A percentile compares a stretch with the other conserved stretches of the same genome.
phyloP scores from a whole-genome alignment of 164 flowering plant genomes.

The Stephania cephalantha region DNA sequence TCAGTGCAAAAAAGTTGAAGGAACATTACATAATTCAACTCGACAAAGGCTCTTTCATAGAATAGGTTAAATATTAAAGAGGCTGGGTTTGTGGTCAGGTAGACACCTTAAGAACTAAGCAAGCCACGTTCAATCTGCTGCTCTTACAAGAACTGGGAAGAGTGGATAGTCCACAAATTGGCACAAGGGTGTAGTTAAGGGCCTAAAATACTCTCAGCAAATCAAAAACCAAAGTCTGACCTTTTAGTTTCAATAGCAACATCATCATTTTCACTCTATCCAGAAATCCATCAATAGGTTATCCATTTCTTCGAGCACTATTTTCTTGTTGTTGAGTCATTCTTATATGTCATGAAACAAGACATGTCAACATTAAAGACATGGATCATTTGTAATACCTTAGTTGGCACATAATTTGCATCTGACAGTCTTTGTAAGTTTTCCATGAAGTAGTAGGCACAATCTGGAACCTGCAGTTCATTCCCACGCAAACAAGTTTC shows the following conservation, averaged over 20 bases:
- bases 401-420: slow-evolving; percentile 76
- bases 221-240: no score
- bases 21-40: no score
- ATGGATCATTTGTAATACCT: slow-evolving; percentile 39
- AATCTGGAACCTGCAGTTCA: slow-evolving; percentile 96
- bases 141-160: no score
- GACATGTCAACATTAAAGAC: neutral
- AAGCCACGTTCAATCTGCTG: no score
- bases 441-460: slow-evolving; percentile 85
- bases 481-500: slow-evolving; percentile 76
- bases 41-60: no score
- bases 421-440: slow-evolving; percentile 77
- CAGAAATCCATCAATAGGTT: neutral
- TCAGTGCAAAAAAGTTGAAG: no score
- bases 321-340: neutral
- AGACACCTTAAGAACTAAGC: no score
- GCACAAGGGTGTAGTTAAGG: no score
- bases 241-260: neutral
- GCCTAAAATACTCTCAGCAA: no score
- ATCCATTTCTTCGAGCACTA: neutral
- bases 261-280: neutral
- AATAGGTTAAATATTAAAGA: no score
- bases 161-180: no score
- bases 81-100: no score
- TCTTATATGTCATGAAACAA: neutral